These are phyloP conservation scores for Daldinia decipiens DNA, from an alignment of 495 filamentous ascomycete species.

Conservation along the genomic window DNA sequence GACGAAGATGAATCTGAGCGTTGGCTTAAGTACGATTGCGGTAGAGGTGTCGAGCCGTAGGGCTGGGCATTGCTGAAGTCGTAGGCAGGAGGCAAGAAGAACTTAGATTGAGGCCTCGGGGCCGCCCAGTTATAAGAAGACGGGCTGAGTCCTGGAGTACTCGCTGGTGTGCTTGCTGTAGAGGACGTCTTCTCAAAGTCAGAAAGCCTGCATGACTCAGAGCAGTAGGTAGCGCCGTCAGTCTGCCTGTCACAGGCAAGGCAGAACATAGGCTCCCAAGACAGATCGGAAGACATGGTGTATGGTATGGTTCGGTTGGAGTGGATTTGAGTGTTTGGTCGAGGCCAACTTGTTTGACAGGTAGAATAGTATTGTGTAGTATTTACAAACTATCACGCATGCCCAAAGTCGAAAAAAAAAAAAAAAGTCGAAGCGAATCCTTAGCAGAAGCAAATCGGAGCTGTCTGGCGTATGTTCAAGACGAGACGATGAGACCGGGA, in stretches of 20 bases:
- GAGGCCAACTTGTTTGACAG: constrained; percentile 22
- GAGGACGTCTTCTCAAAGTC: constrained; percentile 80
- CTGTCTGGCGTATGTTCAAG: constrained; percentile 22
- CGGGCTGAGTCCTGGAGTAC: constrained; percentile 61
- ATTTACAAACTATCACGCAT: constrained; percentile 32
- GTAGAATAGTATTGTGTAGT: constrained; percentile 8
- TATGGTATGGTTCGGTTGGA: constrained; percentile 23
- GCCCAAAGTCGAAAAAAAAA: constrained; percentile 10
- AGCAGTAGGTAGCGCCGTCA: constrained; percentile 85
- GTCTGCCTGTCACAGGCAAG: constrained; percentile 93
- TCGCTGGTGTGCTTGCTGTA: constrained; percentile 63
- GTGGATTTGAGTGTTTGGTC: constrained; percentile 16
- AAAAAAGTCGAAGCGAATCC: constrained; percentile 23
- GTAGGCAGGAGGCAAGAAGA: constrained; percentile 76
- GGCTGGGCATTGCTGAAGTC: constrained; percentile 68
- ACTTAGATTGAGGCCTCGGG: constrained; percentile 56
- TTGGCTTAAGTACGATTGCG: constrained; percentile 43
- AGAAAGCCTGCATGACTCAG: constrained; percentile 87
- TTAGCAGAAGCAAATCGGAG: constrained; percentile 22
- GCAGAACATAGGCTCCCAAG: constrained; percentile 92
- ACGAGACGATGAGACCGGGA: constrained; percentile 27
- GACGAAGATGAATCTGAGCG: constrained; percentile 53
- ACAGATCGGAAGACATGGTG: constrained; percentile 72
- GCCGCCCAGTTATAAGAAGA: constrained; percentile 59
- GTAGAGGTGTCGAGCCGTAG: constrained; percentile 54